Conservation (phyloP, 2,329 filamentous ascomycete species). For the Tolypocladium tundrense region DNA sequence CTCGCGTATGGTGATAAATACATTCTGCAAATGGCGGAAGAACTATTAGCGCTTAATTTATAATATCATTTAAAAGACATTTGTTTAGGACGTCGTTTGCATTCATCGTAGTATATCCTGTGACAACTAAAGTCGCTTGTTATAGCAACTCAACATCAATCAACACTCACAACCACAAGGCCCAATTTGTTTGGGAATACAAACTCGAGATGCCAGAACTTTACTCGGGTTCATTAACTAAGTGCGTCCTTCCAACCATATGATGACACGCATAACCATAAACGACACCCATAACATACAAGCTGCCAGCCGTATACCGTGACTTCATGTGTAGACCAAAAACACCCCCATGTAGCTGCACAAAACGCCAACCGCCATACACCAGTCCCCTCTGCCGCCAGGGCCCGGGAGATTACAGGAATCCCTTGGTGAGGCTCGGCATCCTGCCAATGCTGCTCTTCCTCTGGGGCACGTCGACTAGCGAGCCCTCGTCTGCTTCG, state of each 20-base stretch:
- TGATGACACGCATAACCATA: not conserved
- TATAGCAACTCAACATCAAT: no score
- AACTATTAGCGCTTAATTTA: no score
- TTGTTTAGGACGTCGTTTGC: no score
- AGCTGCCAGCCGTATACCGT: not conserved
- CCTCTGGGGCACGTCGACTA: slow-evolving; percentile 48
- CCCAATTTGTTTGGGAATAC: no score
- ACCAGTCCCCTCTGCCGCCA: not conserved
- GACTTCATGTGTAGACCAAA: not conserved
- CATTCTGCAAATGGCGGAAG: no score
- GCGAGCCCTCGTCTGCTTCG: slow-evolving; percentile 27
- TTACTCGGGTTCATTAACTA: not conserved
- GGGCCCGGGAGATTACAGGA: slow-evolving; percentile 36
- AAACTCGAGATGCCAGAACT: not conserved
- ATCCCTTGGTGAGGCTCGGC: slow-evolving; percentile 69
- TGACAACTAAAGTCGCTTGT: no score
- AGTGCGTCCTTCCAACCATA: not conserved
- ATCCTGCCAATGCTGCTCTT: slow-evolving; percentile 55
- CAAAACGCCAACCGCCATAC: not conserved
- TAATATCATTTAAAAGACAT: no score
- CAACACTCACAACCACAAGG: no score
- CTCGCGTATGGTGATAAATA: no score
- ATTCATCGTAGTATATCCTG: no score
- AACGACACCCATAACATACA: not conserved
- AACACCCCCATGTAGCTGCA: not conserved